A percentile compares a stretch with the other conserved stretches of the same genome.
Conservation (phyloP, 306 rosid genomes). For the Alnus glutinosa region DNA sequence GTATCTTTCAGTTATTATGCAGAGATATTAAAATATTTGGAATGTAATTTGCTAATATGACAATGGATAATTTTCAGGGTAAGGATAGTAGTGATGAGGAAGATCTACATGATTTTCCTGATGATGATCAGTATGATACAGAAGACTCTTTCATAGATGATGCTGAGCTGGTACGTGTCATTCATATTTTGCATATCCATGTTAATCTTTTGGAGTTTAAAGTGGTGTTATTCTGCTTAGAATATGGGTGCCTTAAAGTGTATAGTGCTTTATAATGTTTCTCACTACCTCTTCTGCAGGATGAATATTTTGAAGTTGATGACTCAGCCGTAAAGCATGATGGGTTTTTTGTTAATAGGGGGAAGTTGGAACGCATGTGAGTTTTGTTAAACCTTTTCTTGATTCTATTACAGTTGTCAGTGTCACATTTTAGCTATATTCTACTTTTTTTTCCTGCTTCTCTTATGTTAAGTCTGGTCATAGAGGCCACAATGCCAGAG, state of each 20-base stretch:
- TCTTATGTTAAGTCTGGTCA: background rate
- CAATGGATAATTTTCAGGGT: conserved; percentile 56
- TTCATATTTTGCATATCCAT: conserved; percentile 23
- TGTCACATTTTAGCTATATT: background rate
- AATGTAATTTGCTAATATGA: conserved; percentile 2
- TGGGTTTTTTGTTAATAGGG: conserved; percentile 95
- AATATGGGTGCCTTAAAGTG: conserved; percentile 9
- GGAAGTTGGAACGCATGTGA: conserved; percentile 85
- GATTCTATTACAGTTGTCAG: background rate
- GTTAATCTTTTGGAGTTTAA: conserved; percentile 28
- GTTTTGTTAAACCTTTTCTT: conserved; percentile 35
- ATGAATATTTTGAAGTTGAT: conserved; percentile 96
- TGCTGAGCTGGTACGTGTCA: conserved; percentile 84
- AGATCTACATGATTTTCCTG: conserved; percentile 71
- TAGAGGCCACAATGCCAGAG: background rate
- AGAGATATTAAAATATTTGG: background rate
- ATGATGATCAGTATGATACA: conserved; percentile 97
- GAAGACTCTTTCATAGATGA: conserved; percentile 98
- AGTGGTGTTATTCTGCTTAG: conserved; percentile 13
- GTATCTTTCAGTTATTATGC: background rate
- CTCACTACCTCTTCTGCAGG: conserved; percentile 58
- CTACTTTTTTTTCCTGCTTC: background rate
- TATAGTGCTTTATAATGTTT: conserved; percentile 16
- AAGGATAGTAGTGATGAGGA: conserved; percentile 96
- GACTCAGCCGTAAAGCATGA: conserved; percentile 87